These are phyloP conservation scores for Fraxinus latifolia DNA, from an alignment of 305 asterid genomes.

Conservation along the genomic window DNA sequence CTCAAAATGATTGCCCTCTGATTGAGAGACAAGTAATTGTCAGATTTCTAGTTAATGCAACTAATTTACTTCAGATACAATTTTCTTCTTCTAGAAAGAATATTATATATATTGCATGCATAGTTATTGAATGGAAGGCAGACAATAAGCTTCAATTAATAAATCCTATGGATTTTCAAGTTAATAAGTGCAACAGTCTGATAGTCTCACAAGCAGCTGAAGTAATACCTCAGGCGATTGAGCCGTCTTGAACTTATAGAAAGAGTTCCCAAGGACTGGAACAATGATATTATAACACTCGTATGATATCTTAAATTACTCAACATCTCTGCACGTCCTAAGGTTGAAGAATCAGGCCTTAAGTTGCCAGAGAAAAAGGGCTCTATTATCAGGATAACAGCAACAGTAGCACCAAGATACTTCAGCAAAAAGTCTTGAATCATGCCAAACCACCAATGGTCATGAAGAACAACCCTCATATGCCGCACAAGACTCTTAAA, in stretches of 20 bases:
- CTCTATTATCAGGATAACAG: conserved; percentile 95
- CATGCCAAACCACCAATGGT: conserved; percentile 99
- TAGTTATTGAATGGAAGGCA: not conserved
- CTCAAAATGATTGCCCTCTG: not conserved
- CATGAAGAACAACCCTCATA: conserved; percentile 87
- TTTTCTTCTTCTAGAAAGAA: not conserved
- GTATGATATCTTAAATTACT: conserved; percentile 99
- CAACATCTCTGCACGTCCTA: conserved; percentile 99
- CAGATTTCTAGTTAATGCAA: not conserved
- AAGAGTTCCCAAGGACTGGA: conserved; percentile 95
- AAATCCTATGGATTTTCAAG: conserved; percentile 4
- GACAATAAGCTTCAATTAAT: conserved; percentile 1
- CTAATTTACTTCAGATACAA: not conserved
- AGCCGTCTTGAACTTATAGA: conserved; percentile 94
- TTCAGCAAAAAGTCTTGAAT: conserved; percentile 93
- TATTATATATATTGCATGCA: not conserved
- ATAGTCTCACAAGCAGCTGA: conserved; percentile 14
- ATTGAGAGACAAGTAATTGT: not conserved
- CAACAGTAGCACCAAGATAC: conserved; percentile 99
- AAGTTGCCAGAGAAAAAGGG: conserved; percentile 93
- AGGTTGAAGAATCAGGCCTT: conserved; percentile 88
- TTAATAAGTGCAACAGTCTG: not conserved
- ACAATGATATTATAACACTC: conserved; percentile 87
- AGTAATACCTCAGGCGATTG: conserved; percentile 86
- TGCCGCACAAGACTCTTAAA: conserved; percentile 74